Base-by-base conservation (phyloP, 768 basidiomycete species). In the Collybiopsis luxurians region DNA sequence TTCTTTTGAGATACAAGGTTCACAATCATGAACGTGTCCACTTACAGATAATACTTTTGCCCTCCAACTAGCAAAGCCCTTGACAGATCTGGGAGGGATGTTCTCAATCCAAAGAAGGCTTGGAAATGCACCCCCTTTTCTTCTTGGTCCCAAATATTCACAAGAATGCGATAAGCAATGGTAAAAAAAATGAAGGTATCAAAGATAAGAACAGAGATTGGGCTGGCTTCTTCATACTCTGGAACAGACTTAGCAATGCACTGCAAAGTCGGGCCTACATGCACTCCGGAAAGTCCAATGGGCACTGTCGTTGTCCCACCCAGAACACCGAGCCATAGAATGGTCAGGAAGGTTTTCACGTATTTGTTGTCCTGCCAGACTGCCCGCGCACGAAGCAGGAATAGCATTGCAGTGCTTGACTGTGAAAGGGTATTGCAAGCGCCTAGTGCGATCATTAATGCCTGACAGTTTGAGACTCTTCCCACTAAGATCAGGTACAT, bases 31-130 rank as follows among this genome's bases (percentile, higher is more conserved):
- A 34, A 34, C 5, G 31, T 13, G n/a, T 34, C 13, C 7, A 66
- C 71, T 39, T 52, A 73, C 73, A 70, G 36, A 51, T 70, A 73
- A 48, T 72, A 74, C 11, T 60, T 56, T 50, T 71, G 72, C 0
- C 72, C 68, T 11, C 70, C 72, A 21, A 60, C 61, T 17, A 71
- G 52, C 3, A 72, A 40, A 1, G 63, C 58, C 38, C 57, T 64
- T 2, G 67, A 64, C 17, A 71, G 66, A 5, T 55, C 57, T 2
- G 73, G 70, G 4, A 73, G 46, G 31, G 64, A 61, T 26, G 57
- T 56, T 2, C 67, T 70, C 30, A 27, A 47, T 13, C 47, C 47
- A 28, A 66, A 55, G 7, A 73, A 24, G 11, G 54, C 34, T 31
- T n/a, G 44, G 2, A 55, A 12, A 19, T 27, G 50, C 5, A 57